These are phyloP conservation scores for Hericium rajendrae DNA, from an alignment of 768 basidiomycete genomes.

Conservation along the genomic window DNA sequence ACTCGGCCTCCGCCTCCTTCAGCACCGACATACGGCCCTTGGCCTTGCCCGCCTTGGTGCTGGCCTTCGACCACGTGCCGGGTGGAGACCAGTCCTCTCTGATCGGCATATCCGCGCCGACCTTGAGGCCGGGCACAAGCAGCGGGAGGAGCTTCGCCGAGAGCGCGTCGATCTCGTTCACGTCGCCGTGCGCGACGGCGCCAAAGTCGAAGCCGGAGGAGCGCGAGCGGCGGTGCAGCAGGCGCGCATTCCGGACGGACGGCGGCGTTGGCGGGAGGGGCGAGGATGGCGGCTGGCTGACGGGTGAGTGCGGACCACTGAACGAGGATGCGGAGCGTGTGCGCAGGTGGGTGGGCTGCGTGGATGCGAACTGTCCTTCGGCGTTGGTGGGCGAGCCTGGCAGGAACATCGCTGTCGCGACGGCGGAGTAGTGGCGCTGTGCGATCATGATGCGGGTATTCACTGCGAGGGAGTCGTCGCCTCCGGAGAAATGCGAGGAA, in stretches of 20 bases:
- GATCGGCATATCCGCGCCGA: conserved; percentile 48
- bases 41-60: background rate
- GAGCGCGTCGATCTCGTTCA: conserved; percentile 62
- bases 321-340: conserved; percentile 50
- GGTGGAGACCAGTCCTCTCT: conserved; percentile 19
- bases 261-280: conserved; percentile 73
- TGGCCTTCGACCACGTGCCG: background rate
- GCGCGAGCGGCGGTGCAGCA: conserved; percentile 46
- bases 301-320: conserved; percentile 29
- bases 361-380: conserved; percentile 8
- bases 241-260: conserved; percentile 44
- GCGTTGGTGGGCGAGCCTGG: conserved; percentile 37
- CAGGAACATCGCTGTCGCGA: conserved; percentile 56
- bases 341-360: conserved; percentile 39
- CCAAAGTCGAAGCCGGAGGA: conserved; percentile 50
- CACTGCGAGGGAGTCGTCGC: conserved; percentile 40
- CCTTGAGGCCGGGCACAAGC: conserved; percentile 54
- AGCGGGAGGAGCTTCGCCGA: conserved; percentile 61
- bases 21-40: background rate
- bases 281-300: conserved; percentile 50
- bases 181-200: conserved; percentile 36
- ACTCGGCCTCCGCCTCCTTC: conserved; percentile 12
- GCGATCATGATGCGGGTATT: conserved; percentile 61
- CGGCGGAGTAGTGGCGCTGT: conserved; percentile 60
- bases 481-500: conserved; percentile 43